A percentile compares a stretch with the other conserved stretches of the same genome.
These are phyloP conservation scores for Pouteria campechiana DNA, from an alignment of 179 eudicot species.

Conservation along the genomic window DNA sequence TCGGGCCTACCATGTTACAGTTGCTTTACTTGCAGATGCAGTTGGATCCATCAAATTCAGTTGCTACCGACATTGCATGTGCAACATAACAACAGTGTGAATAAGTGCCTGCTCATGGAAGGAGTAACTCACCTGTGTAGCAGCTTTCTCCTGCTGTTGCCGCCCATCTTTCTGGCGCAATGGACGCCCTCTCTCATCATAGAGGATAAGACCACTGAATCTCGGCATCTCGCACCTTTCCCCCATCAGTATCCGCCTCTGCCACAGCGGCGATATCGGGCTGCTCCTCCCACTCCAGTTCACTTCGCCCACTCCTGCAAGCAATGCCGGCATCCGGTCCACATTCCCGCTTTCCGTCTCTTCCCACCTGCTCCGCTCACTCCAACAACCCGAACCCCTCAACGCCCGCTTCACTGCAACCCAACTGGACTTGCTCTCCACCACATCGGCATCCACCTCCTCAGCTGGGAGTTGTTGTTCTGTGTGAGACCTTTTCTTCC, in stretches of 20 bases:
- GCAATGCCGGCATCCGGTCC: slow-evolving; percentile 17
- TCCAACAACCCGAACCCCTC: slow-evolving; percentile 33
- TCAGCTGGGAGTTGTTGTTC: no score
- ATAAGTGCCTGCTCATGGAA: no score
- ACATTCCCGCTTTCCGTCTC: slow-evolving; percentile 7
- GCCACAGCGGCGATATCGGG: slow-evolving; percentile 50
- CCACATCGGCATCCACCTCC: neutral
- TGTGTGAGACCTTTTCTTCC: no score
- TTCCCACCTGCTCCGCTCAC: slow-evolving; percentile 38
- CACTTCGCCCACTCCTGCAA: slow-evolving; percentile 13
- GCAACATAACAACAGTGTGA: no score
- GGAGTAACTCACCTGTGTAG: no score
- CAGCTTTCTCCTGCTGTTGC: no score
- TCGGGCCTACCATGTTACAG: no score
- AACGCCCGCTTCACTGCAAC: slow-evolving; percentile 18
- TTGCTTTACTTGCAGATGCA: no score
- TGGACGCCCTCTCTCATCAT: slow-evolving; percentile 63
- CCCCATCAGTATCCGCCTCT: slow-evolving; percentile 80
- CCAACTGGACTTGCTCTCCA: neutral
- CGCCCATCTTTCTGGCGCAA: no score
- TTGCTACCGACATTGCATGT: no score
- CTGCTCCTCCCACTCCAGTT: slow-evolving; percentile 26
- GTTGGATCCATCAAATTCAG: no score
- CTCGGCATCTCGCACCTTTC: slow-evolving; percentile 68
- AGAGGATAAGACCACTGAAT: slow-evolving; percentile 72